A percentile compares a stretch with the other conserved stretches of the same genome.
These are phyloP conservation scores for Drechslerella dactyloides DNA, from an alignment of 2,329 filamentous ascomycete genomes.

Conservation along the genomic window DNA sequence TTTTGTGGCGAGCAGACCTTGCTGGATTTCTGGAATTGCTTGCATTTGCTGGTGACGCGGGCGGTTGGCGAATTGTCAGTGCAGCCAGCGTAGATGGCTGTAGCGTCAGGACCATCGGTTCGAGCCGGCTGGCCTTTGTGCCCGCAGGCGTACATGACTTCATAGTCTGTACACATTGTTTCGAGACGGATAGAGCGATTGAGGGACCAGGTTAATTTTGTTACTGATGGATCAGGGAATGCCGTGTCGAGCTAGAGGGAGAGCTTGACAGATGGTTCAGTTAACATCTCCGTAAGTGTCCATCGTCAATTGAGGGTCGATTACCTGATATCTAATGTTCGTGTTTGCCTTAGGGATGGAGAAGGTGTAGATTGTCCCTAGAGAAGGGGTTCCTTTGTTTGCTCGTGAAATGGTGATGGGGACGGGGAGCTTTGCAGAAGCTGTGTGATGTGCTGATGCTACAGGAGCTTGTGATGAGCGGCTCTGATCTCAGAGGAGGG, in stretches of 20 bases:
- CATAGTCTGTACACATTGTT: slow-evolving; percentile 47
- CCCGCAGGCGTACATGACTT: slow-evolving; percentile 38
- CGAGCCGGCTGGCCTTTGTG: slow-evolving; percentile 17
- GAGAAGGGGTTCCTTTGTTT: neutral
- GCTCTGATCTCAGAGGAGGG: too few relatives aligned
- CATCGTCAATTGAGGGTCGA: neutral
- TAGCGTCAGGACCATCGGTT: neutral
- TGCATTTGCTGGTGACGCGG: slow-evolving; percentile 9
- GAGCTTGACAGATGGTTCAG: neutral
- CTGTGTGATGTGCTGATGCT: neutral
- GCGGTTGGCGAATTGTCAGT: slow-evolving; percentile 13
- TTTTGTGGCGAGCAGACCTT: slow-evolving; percentile 13
- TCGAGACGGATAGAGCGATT: too few relatives aligned
- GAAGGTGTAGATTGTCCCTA: neutral
- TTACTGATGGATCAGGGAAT: too few relatives aligned
- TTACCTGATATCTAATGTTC: neutral
- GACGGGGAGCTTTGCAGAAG: neutral
- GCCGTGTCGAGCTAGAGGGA: too few relatives aligned
- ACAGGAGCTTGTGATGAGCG: neutral
- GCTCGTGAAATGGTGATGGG: neutral
- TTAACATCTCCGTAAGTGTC: neutral
- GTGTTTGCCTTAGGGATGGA: neutral
- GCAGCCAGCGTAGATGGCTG: slow-evolving; percentile 16
- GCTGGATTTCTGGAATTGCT: neutral
- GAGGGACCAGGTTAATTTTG: too few relatives aligned